These are phyloP conservation scores for Parachaetomium inaequale DNA, from an alignment of 495 filamentous ascomycete species.

Conservation along the genomic window DNA sequence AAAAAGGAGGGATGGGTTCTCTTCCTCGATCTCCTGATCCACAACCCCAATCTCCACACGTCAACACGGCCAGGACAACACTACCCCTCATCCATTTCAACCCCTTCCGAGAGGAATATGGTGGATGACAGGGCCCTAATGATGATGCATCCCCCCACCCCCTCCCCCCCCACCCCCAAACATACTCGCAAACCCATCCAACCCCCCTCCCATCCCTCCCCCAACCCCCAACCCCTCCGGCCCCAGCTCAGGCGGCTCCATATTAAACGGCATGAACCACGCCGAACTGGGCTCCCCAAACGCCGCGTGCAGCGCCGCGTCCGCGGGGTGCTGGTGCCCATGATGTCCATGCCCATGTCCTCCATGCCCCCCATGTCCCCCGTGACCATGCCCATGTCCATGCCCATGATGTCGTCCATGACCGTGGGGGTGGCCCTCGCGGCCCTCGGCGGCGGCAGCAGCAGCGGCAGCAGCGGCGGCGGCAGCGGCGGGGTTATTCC, in stretches of 20 bases:
- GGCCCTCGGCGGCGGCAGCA: background rate
- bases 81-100: background rate
- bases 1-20: too few species aligned
- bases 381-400: constrained; percentile 18
- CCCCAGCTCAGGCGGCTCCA: constrained; percentile 65
- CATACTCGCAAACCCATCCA: constrained; percentile 41
- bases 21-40: background rate
- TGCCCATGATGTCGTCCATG: too few species aligned
- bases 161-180: constrained; percentile 35
- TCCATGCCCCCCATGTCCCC: background rate
- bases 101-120: background rate
- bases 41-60: background rate
- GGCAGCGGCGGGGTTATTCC: background rate
- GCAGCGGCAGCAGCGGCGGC: background rate
- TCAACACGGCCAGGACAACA: background rate
- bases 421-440: constrained; percentile 10
- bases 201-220: constrained; percentile 23
- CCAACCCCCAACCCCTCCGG: constrained; percentile 43
- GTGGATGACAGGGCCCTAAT: too few species aligned
- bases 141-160: constrained; percentile 29
- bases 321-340: constrained; percentile 9
- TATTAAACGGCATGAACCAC: constrained; percentile 95
- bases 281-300: constrained; percentile 60
- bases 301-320: constrained; percentile 29
- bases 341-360: background rate